Evolutionary conservation across 306 rosid genomes (phyloP).

Genomic region (Rosa persica): DNA sequence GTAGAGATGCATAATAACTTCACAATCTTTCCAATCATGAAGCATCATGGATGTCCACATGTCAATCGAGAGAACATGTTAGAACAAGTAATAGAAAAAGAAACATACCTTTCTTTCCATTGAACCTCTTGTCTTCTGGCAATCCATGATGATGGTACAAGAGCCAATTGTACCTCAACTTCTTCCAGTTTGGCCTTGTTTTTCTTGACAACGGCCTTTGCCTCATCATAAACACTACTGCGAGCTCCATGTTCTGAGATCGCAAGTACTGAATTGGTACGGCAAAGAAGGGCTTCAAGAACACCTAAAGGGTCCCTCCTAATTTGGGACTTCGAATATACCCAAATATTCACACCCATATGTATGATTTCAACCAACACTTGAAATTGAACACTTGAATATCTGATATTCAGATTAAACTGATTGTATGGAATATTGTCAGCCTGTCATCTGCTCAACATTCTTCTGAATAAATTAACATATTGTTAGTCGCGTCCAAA

Average conservation of each 20-base stretch:
- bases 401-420: background rate
- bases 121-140: slow-evolving; percentile 79
- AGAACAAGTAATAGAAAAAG: slow-evolving; percentile 12
- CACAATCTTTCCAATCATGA: slow-evolving; percentile 2
- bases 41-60: background rate
- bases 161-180: no score
- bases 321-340: no score
- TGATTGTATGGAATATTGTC: background rate
- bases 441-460: background rate
- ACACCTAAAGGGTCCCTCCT: no score
- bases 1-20: slow-evolving; percentile 6
- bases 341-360: slow-evolving; percentile 24
- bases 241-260: no score
- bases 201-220: no score
- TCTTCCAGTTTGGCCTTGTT: no score
- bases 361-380: background rate
- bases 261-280: no score
- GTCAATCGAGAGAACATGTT: background rate
- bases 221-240: no score
- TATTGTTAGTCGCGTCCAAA: no score
- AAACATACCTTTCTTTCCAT: slow-evolving; percentile 83
- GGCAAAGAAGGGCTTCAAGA: no score
- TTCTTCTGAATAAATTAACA: background rate
- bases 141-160: slow-evolving; percentile 71
- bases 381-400: background rate